These are phyloP conservation scores for Tetrapisispora phaffii DNA, from an alignment of 805 yeast species.

Conservation along the genomic window DNA sequence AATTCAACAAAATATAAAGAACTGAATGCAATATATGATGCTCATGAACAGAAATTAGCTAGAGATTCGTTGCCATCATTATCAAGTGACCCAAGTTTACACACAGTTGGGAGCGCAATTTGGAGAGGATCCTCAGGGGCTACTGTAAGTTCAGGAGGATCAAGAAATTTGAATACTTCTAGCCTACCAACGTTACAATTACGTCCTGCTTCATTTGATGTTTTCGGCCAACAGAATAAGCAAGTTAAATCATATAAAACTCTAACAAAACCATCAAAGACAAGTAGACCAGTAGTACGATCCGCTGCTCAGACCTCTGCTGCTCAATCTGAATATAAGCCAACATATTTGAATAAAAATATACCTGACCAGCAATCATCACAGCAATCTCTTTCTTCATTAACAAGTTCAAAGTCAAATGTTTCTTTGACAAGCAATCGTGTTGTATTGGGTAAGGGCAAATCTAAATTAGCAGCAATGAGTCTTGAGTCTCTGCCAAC, in stretches of 20 bases:
- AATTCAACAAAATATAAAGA: slow-evolving; percentile 37
- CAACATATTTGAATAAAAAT: neutral
- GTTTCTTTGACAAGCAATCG: slow-evolving; percentile 1
- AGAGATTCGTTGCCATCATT: slow-evolving; percentile 23
- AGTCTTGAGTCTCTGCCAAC: slow-evolving; percentile 43
- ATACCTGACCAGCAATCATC: neutral
- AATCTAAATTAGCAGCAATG: slow-evolving; percentile 14
- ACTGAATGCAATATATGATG: slow-evolving; percentile 26
- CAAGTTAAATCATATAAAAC: slow-evolving; percentile 1
- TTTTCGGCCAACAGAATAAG: slow-evolving; percentile 10
- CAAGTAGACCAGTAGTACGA: neutral
- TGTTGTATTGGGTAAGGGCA: slow-evolving; percentile 1
- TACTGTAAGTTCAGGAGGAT: slow-evolving; percentile 3
- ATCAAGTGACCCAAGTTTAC: slow-evolving; percentile 11
- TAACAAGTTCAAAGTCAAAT: neutral
- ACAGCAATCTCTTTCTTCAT: slow-evolving; percentile 14
- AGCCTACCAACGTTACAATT: slow-evolving; percentile 29
- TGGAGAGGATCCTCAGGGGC: slow-evolving; percentile 22
- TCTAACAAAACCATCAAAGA: neutral
- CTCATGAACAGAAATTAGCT: slow-evolving; percentile 17
- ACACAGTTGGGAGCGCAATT: slow-evolving; percentile 17
- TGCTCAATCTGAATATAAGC: neutral
- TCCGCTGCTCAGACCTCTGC: neutral
- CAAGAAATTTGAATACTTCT: slow-evolving; percentile 1
- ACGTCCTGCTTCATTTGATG: slow-evolving; percentile 14